A percentile compares a stretch with the other conserved stretches of the same genome.
phyloP scores from a whole-genome alignment of 2,329 filamentous ascomycete genomes.

The Phyllosticta capitalensis region DNA sequence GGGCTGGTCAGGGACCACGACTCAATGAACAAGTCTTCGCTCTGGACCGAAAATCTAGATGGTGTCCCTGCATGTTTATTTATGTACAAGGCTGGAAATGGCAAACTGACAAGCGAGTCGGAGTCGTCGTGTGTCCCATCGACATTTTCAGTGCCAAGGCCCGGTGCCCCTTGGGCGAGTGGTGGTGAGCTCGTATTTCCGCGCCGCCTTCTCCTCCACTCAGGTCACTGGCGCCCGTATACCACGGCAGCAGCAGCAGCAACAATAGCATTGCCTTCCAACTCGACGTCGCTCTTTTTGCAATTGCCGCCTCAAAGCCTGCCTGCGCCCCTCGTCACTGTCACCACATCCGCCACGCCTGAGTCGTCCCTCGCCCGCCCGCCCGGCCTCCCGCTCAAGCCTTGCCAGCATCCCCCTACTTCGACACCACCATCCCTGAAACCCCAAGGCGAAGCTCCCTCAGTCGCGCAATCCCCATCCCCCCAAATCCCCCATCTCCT shows the following conservation, averaged over 20 bases:
- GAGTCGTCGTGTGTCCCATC: too few species aligned
- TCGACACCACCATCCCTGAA: constrained; percentile 5
- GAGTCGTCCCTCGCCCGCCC: neutral
- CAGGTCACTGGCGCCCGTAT: neutral
- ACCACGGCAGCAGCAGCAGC: neutral
- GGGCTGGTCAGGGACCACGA: too few species aligned
- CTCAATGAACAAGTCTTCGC: too few species aligned
- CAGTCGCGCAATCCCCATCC: constrained; percentile 5
- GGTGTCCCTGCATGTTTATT: neutral
- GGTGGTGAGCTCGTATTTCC: neutral
- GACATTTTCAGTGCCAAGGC: too few species aligned
- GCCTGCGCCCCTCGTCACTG: neutral
- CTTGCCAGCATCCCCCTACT: neutral
- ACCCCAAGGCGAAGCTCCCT: constrained; percentile 8
- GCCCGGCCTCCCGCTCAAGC: neutral
- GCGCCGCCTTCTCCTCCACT: neutral
- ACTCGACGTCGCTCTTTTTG: constrained; percentile 1
- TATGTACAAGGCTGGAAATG: neutral
- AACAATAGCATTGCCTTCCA: neutral
- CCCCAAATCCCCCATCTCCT: neutral
- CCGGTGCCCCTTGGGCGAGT: neutral
- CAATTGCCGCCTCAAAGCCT: constrained; percentile 4
- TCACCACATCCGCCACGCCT: too few species aligned
- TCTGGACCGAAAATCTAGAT: too few species aligned
- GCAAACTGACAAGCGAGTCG: too few species aligned